Base-by-base conservation (phyloP, 495 filamentous ascomycete genomes). In the Cercophora newfieldiana region DNA sequence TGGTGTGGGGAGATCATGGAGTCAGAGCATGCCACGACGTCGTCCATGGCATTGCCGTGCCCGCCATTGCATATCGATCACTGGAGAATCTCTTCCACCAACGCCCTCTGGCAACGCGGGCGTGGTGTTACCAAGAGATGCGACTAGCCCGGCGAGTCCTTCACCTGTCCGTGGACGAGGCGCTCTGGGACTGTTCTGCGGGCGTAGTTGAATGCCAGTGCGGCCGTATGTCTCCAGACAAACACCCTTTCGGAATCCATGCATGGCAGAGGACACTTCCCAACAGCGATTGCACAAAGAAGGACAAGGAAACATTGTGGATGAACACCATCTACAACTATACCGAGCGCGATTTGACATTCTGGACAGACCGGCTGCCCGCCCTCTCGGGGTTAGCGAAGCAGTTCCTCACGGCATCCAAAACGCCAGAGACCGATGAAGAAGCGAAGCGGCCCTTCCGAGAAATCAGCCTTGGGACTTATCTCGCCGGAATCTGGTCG, bases 301-400 rank as follows among this genome's bases (percentile, higher is more conserved):
- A 25, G 26, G 59, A 51, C 19, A 61, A 61, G 22, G 33, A 61
- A 22, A 50, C 22, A 0, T 18, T 61, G 0, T 61, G 59, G 59
- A 28, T 50, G 59, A 61, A 61, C 26, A 61, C 59, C 14, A n/a
- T 61, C 21, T 61, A 61, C 59, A 48, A 61, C 5, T 61, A 61
- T 12, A 30, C 31, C 33, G 59, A 61, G 33, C 59, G 59, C 5
- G 44, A 50, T 6, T 31, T 61, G 44, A 21, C 59, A 5, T 1
- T 29, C 24, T 51, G 47, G 59, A 51, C 47, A 0, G 59, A 61
- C 6, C 37, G 59, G 1, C 25, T 61, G 2, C 59, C 59, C 21
- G 59, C 59, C 16, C 59, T 61, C 0, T 61, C 59, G 3, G 59
- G 59, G 22, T 26, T 61, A 44, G 59, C 59, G 4, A 47, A 47